Evolutionary conservation across 768 basidiomycete species (phyloP).

Genomic region (Macrolepiota albuminosa): DNA sequence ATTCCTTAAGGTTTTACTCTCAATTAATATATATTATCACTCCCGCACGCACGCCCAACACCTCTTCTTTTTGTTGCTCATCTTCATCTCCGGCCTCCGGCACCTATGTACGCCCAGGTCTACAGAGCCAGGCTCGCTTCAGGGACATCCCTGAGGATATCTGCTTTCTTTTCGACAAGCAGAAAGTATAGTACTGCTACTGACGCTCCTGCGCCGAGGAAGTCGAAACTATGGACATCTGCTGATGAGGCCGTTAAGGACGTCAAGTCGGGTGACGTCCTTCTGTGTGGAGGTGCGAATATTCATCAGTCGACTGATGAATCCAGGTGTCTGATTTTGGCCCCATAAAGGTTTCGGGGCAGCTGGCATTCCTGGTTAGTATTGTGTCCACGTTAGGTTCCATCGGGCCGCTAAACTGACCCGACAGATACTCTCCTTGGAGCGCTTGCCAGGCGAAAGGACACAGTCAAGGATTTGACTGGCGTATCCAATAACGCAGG

Average conservation of each 20-base stretch:
- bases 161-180: conserved; percentile 13
- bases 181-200: conserved; percentile 31
- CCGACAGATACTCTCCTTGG: conserved; percentile 73
- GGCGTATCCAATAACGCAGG: conserved; percentile 91
- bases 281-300: conserved; percentile 77
- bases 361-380: conserved; percentile 79
- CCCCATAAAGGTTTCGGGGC: conserved; percentile 70
- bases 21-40: conserved; percentile 2
- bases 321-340: not conserved
- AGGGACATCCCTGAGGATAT: conserved; percentile 16
- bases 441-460: conserved; percentile 69
- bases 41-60: not conserved
- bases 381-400: not conserved
- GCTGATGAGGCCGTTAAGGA: conserved; percentile 81
- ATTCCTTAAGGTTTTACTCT: conserved; percentile 1
- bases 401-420: not conserved
- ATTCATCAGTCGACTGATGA: not conserved
- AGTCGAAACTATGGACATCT: conserved; percentile 73
- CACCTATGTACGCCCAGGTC: conserved; percentile 17
- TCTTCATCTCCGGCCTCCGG: not conserved
- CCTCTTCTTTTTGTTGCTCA: not conserved
- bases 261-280: conserved; percentile 71
- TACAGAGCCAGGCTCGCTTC: conserved; percentile 18
- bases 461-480: conserved; percentile 62
- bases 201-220: conserved; percentile 27